Evolutionary conservation across 2,329 filamentous ascomycete genomes (phyloP).

Genomic region (Chalara sp.): DNA sequence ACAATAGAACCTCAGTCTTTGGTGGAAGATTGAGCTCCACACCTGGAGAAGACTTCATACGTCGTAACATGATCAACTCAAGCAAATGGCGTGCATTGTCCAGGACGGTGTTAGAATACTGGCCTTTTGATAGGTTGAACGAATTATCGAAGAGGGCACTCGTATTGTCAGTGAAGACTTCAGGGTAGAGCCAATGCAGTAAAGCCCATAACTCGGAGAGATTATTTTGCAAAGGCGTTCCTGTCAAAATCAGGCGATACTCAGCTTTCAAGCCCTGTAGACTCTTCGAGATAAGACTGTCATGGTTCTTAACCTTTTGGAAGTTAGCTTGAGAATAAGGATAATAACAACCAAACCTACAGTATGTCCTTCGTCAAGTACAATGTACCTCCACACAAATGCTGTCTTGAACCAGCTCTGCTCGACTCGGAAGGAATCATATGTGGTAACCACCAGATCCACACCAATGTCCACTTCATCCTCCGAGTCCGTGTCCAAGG

Average conservation of each 20-base stretch:
- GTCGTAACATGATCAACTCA: constrained; percentile 50
- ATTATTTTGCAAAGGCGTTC: constrained; percentile 53
- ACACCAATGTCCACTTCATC: constrained; percentile 23
- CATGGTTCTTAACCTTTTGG: constrained; percentile 33
- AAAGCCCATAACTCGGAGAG: constrained; percentile 50
- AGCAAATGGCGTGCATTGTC: constrained; percentile 44
- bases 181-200: constrained; percentile 49
- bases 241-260: constrained; percentile 29
- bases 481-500: constrained; percentile 22
- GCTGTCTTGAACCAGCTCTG: constrained; percentile 41
- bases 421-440: constrained; percentile 40
- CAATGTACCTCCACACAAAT: constrained; percentile 45
- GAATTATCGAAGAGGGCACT: constrained; percentile 44
- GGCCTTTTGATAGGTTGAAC: constrained; percentile 48
- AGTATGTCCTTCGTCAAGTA: constrained; percentile 47
- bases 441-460: constrained; percentile 42
- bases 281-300: constrained; percentile 23
- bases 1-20: constrained; percentile 50
- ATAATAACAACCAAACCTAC: constrained; percentile 25
- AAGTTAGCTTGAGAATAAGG: neutral
- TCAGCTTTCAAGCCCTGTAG: constrained; percentile 28
- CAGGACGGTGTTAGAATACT: constrained; percentile 45
- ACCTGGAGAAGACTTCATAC: constrained; percentile 48
- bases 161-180: constrained; percentile 47
- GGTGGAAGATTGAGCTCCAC: constrained; percentile 48